Conservation (phyloP, 306 rosid species). For the Quercus aquifolioides region DNA sequence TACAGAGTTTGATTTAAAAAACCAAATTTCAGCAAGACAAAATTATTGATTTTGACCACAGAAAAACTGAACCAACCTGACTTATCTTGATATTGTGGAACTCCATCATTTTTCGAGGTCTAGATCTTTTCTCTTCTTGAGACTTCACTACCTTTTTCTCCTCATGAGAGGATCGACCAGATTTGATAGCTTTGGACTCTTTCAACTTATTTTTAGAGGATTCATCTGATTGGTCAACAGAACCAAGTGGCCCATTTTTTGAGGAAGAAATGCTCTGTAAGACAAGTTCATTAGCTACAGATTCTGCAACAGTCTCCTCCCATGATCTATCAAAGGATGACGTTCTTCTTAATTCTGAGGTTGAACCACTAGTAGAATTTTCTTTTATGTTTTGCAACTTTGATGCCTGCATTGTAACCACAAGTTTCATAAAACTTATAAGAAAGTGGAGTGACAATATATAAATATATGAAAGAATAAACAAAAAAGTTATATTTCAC, state of each 20-base stretch:
- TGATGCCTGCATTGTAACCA: constrained; percentile 48
- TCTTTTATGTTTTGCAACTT: constrained; percentile 50
- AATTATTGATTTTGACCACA: constrained; percentile 15
- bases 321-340: constrained; percentile 89
- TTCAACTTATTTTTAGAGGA: constrained; percentile 64
- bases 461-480: constrained; percentile 1
- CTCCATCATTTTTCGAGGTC: constrained; percentile 97
- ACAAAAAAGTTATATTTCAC: constrained; percentile 2
- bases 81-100: constrained; percentile 95
- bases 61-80: constrained; percentile 63
- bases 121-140: constrained; percentile 84
- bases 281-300: constrained; percentile 92
- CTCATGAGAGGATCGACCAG: constrained; percentile 87
- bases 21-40: constrained; percentile 7
- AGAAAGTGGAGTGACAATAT: constrained; percentile 10
- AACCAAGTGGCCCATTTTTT: constrained; percentile 52
- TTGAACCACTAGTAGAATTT: constrained; percentile 36
- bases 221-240: constrained; percentile 80
- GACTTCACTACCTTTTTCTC: constrained; percentile 80
- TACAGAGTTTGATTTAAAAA: constrained; percentile 6
- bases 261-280: constrained; percentile 80
- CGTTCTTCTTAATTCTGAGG: constrained; percentile 74
- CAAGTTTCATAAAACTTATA: constrained; percentile 24
- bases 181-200: constrained; percentile 74
- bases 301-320: constrained; percentile 98